Base-by-base conservation (phyloP, 257 asterid species). In the Solanum gracilifrons region DNA sequence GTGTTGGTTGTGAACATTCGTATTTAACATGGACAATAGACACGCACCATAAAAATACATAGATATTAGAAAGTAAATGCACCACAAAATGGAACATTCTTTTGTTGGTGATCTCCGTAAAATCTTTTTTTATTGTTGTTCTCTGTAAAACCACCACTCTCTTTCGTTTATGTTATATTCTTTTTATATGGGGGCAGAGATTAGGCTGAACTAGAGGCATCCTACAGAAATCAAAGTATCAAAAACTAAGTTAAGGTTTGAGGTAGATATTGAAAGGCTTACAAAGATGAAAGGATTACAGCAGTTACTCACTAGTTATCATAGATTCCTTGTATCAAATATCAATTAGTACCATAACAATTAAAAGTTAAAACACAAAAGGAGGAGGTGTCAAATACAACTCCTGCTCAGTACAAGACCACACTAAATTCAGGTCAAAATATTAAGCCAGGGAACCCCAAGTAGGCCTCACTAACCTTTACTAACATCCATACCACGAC, bases 401-500 rank as follows among this genome's bases (percentile, higher is more conserved):
- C 69, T 27, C 21, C 29, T 31, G 29, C 62, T 46, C 25, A 29
- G 41, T 9, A 48, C 68, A 80, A 29, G 68, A 46, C 18, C 9
- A 46, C 41, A 80, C 68, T 29, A 77, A 48, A 82, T 48, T 82
- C 68, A 48, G 31, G 85, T 48, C 43, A 48, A 29, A 29, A 18
- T 35, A 4, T 21, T 16, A 71, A 21, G 43, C 32, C 62, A 43
- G 32, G 15, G 82, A 43, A 27, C 43, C 13, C 43, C 13, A 46
- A 88, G n/a, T 71, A 46, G 62, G 32, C 69, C 15, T n/a, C 31
- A 80, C 89, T 84, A 87, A 94, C 99, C 98, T 93, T 97, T 97
- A 93, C 98, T 90, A 16, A 94, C 94, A 90, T 97, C 99, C 97
- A 95, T 97, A 82, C 98, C 90, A 51, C 97, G 98, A 23, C 98